Evolutionary conservation across 768 basidiomycete genomes (phyloP).

Genomic region (Strobilomyces echinocephalus): DNA sequence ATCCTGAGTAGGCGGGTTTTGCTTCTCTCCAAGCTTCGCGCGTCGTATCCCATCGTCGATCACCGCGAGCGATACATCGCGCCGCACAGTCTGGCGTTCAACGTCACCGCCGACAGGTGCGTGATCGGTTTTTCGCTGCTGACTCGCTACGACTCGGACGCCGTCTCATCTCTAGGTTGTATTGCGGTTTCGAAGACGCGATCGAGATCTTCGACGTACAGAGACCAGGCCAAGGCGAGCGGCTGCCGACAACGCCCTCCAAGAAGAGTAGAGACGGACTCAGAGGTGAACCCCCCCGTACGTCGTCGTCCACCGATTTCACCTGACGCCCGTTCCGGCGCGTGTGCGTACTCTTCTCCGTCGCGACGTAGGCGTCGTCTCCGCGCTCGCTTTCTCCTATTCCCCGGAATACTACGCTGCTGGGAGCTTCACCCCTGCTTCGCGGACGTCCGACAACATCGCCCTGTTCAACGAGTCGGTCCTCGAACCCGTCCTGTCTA

Average conservation of each 20-base stretch:
- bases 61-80: slow-evolving; percentile 90
- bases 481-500: slow-evolving; percentile 52
- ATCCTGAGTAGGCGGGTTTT: neutral
- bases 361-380: slow-evolving; percentile 66
- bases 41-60: slow-evolving; percentile 88
- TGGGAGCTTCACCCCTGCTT: slow-evolving; percentile 59
- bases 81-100: slow-evolving; percentile 81
- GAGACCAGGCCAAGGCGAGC: slow-evolving; percentile 66
- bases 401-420: slow-evolving; percentile 71
- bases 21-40: slow-evolving; percentile 57
- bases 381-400: slow-evolving; percentile 73
- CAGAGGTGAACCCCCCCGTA: slow-evolving; percentile 56
- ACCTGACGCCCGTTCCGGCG: neutral
- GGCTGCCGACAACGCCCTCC: slow-evolving; percentile 65
- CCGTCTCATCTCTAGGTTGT: slow-evolving; percentile 42
- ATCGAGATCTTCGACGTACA: slow-evolving; percentile 82
- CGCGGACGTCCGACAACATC: slow-evolving; percentile 47
- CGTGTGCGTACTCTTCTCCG: neutral
- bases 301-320: too few species aligned
- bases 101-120: slow-evolving; percentile 60
- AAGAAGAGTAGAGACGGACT: slow-evolving; percentile 81
- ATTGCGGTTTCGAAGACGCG: slow-evolving; percentile 82
- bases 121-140: neutral
- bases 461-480: slow-evolving; percentile 62
- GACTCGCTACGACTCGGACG: too few species aligned